A percentile compares a stretch with the other conserved stretches of the same genome.
Conservation (phyloP, 108 stramenopile genomes). For the Aurantiochytrium sp. region DNA sequence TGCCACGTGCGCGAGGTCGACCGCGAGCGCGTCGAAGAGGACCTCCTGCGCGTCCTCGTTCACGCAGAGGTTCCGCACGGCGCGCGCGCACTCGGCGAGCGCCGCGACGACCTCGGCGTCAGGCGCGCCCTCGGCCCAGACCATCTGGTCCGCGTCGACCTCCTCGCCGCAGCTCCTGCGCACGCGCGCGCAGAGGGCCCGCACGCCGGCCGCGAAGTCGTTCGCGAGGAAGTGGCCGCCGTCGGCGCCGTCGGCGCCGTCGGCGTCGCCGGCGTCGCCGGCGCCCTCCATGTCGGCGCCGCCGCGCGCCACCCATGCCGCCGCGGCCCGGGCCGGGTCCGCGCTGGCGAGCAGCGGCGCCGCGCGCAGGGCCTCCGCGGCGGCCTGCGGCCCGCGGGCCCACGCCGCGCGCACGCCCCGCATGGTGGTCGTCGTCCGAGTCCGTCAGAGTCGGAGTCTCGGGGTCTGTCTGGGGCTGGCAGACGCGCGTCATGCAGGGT, state of each 20-base stretch:
- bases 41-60: neutral
- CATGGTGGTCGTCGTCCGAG: too few species aligned
- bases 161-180: constrained; percentile 1
- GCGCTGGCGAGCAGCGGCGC: too few species aligned
- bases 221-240: neutral
- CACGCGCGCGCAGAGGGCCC: neutral
- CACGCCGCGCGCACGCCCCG: too few species aligned
- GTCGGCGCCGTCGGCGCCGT: neutral
- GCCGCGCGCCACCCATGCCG: too few species aligned
- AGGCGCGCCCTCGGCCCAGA: neutral
- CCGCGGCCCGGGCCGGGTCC: too few species aligned
- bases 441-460: too few species aligned
- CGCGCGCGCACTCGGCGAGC: neutral
- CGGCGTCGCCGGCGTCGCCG: neutral
- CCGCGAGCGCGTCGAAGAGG: neutral
- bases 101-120: constrained; percentile 1
- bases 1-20: neutral
- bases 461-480: too few species aligned
- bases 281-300: too few species aligned
- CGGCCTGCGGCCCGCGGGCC: too few species aligned
- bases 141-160: neutral
- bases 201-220: neutral
- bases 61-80: neutral
- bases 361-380: too few species aligned
- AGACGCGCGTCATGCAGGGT: too few species aligned